Base-by-base conservation (phyloP, 495 filamentous ascomycete genomes). In the Recurvomyces mirabilis region DNA sequence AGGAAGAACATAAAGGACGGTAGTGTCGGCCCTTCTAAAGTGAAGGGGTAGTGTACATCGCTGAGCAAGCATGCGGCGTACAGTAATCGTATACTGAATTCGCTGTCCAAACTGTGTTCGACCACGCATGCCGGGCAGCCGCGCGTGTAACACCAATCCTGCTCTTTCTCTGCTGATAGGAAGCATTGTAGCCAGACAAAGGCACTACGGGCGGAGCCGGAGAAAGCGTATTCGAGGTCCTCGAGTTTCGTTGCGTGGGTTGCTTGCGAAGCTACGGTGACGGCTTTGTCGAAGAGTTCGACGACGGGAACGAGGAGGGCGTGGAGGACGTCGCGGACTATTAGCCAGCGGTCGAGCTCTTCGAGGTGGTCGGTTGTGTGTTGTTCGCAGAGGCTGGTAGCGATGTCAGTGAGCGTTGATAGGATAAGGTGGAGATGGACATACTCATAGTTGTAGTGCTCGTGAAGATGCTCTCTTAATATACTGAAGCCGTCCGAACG, bases 101-200 rank as follows among this genome's bases (percentile, higher is more conserved):
- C 75, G 26, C 72, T 74, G 56, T 71, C 62, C 7, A 79, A 53
- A 38, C 70, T 66, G 42, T 75, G 65, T 26, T 65, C 60, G 3
- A 73, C 70, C 37, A 74, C 65, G 54, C 75, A 79, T 17, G 68
- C 65, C 17, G 75, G 73, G 58, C 75, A 79, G 13, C 74, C 72
- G 35, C 65, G 56, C 0, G 70, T 72, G 49, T 68, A 56, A 50
- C 72, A 75, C 72, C 73, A 79, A 46, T 77, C 69, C 44, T 70
- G 67, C 46, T 76, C 74, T 43, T 75, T 72, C 20, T 52, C 66
- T n/a, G 37, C 21, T 1, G 41, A 40, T 7, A 78, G 54, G 39
- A 77, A 74, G 61, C 72, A 77, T 50, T 76, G 69, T 34, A 79
- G 61, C 72, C 74, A 79, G 41, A 75, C 58, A 58, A 72, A 78